Evolutionary conservation across 257 asterid genomes (phyloP), one percentile per base, ranked within the genome.

Genomic region (Scutellaria galericulata): DNA sequence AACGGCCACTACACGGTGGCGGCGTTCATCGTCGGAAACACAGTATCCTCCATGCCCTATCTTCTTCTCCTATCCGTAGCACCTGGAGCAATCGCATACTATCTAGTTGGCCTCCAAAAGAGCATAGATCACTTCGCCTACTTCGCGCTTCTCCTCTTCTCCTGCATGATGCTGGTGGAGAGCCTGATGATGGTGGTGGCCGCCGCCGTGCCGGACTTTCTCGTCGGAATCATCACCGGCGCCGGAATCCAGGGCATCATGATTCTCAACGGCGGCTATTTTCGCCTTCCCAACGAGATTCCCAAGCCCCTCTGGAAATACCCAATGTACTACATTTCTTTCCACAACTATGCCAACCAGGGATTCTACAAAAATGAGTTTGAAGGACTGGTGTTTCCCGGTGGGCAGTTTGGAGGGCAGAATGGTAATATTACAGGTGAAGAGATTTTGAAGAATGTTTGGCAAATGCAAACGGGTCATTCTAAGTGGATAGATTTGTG

Each of bases 141-240:
- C 59, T 86, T 86, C 44, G 11, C 80, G 0, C 44, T 77, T 13
- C 77, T 83, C 1, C 72, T 86, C 12, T 79, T 86, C 62, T 9
- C 65, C 0, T 79, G 82, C 14, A 77, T 79, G 86, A 72, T 86
- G 80, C 27, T 86, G 12, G 88, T 81, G 0, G 88, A 86, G 55
- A 81, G 88, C 75, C 72, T 86, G 0, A 83, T 83, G 86, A 83
- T 86, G 87, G 71, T 80, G 7, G 82, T 82, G 31, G 87, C 87
- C 0, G 76, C 79, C 35, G 40, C 78, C 14, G 83, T 84, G 54
- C 81, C 86, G 3, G 37, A 81, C 54, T 84, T 76, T 39, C 84
- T 84, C 44, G 54, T 73, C 65, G 84, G 84, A 1, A 48, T 85
- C 72, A 82, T 84, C 13, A 60, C 66, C 2, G 88, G 82, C n/a